Base-by-base conservation (phyloP, 129 eudicot genomes). In the Flaveria bidentis region DNA sequence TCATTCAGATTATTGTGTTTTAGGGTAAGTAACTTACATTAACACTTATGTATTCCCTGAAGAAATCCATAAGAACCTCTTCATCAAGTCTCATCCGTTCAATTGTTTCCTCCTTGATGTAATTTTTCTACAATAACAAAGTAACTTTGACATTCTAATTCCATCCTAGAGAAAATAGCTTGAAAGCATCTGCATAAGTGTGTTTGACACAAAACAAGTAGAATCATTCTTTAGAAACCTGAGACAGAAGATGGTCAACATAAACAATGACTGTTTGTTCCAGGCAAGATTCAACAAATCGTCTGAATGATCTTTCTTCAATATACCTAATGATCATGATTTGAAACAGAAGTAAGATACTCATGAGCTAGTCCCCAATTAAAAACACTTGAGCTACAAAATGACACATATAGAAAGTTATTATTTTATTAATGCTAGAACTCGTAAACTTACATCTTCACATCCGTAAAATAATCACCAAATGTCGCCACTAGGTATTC, bases 61-160 rank as follows among this genome's bases (percentile, higher is more conserved):
- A 94, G 82, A 94, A 94, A 80, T 94, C 99, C 90, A 91, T 94
- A 82, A 94, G 83, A 72, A 91, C 88, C 87, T 94, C 99, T 80
- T 94, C 99, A 67, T 94, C 99, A 22, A 94, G 88, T 79, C 94
- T 89, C 97, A 94, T 94, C 36, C 99, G 87, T 74, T 94, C 99
- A 71, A 94, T 91, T 18, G 99, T 91, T 84, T 94, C 99, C 80
- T 94, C 99, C 83, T 89, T 91, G 83, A 94, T 87, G 81, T 94
- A 87, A 82, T 73, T 87, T 94, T 94, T 94, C 99, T 94, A 72
- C 84, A 80, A 72, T 1, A 26, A 13, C 28, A 45, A 25, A 47
- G 53, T 50, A 72, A 10, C 42, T 55, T 5, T 12, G 3, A 55
- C 1, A n/a, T 47, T 71, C 14, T 56, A 41, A 17, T 44, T 9